Evolutionary conservation across 139 green algal species (phyloP).

Genomic region (Medakamo hakoo): DNA sequence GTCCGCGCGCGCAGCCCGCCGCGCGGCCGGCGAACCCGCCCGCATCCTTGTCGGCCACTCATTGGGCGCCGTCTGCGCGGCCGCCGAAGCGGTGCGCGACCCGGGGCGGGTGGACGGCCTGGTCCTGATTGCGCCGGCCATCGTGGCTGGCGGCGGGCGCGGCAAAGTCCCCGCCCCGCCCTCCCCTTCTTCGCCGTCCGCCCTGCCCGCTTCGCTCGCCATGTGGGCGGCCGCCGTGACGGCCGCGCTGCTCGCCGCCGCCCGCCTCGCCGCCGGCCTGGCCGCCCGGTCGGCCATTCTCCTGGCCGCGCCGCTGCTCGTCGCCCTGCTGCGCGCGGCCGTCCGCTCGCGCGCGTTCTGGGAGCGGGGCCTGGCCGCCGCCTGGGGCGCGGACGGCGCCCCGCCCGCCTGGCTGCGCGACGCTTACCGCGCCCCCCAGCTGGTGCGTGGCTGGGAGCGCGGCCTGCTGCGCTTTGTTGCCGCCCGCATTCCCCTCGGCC

Average conservation of each 20-base stretch:
- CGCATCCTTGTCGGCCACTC: conserved; percentile 61
- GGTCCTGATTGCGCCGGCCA: conserved; percentile 62
- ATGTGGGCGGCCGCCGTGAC: conserved; percentile 4
- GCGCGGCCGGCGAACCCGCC: conserved; percentile 1
- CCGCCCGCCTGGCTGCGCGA: conserved; percentile 30
- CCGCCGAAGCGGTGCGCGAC: conserved; percentile 30
- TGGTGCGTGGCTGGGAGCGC: conserved; percentile 58
- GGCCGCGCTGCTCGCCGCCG: background rate
- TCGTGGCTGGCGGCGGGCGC: conserved; percentile 28
- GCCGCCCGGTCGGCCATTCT: conserved; percentile 7
- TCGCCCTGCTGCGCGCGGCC: conserved; percentile 36
- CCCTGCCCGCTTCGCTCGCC: too few relatives aligned
- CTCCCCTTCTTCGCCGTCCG: too few relatives aligned
- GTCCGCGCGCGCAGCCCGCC: too few relatives aligned
- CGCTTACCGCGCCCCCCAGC: conserved; percentile 48
- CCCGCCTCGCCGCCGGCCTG: background rate
- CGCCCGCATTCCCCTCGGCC: conserved; percentile 17
- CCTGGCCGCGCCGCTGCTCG: conserved; percentile 24
- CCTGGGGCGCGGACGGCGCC: conserved; percentile 18
- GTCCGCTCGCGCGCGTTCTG: conserved; percentile 52
- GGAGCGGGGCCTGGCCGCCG: conserved; percentile 25
- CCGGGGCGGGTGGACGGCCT: conserved; percentile 26
- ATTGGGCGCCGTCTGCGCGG: conserved; percentile 45
- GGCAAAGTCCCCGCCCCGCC: too few relatives aligned
- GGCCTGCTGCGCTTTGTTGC: conserved; percentile 49